Conservation (phyloP, 2,329 filamentous ascomycete genomes). For the Tolypocladium ophioglossoides region DNA sequence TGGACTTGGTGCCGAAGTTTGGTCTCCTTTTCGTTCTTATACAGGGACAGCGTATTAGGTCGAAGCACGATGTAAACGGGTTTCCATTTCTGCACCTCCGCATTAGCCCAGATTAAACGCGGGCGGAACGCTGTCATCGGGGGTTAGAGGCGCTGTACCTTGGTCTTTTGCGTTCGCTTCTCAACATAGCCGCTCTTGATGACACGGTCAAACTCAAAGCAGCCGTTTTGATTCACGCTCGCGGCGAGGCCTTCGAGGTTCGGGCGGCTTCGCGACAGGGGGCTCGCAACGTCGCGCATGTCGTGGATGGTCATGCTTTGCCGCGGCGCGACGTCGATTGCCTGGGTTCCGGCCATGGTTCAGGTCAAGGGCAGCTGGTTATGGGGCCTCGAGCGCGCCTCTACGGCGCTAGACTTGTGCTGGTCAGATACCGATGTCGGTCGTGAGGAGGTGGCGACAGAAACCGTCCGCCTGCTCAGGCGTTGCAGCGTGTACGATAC, state of each 20-base stretch:
- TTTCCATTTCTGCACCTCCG: constrained; percentile 67
- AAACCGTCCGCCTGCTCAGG: not conserved
- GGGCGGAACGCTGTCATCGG: not conserved
- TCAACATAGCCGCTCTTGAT: constrained; percentile 80
- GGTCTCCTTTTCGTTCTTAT: constrained; percentile 84
- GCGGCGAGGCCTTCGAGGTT: constrained; percentile 54
- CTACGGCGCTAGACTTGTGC: too few species aligned
- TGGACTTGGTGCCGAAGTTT: constrained; percentile 82
- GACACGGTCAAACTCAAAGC: constrained; percentile 90
- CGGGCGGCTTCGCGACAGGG: constrained; percentile 16
- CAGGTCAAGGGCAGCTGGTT: not conserved
- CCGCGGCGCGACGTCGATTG: constrained; percentile 6
- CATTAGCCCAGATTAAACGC: constrained; percentile 7
- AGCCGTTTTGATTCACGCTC: constrained; percentile 87
- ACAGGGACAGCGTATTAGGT: constrained; percentile 82
- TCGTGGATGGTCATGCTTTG: constrained; percentile 1
- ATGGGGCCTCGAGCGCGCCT: not conserved
- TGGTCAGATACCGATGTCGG: not conserved
- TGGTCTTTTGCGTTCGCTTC: constrained; percentile 88
- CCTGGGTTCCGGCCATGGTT: constrained; percentile 9
- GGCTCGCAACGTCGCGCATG: constrained; percentile 7
- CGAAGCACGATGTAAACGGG: constrained; percentile 79
- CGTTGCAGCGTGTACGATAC: not conserved
- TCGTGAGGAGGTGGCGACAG: not conserved
- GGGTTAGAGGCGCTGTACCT: constrained; percentile 42